These are phyloP conservation scores for Oryza nivara DNA, from an alignment of 176 grass and related monocot genomes.

Conservation along the genomic window DNA sequence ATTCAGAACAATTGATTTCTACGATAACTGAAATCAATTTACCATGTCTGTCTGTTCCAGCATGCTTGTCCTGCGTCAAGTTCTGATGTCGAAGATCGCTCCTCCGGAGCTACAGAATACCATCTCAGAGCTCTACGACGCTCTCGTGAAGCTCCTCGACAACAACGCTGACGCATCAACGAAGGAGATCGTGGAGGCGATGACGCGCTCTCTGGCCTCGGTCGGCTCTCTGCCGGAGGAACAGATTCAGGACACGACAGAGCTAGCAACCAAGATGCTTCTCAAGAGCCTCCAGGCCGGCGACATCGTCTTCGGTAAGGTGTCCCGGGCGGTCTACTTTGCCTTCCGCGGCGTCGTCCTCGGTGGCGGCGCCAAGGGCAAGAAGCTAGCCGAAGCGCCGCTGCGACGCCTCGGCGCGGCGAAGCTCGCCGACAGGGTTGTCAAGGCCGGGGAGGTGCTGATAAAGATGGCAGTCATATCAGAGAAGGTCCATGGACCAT, in stretches of 20 bases:
- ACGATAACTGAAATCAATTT: slow-evolving; percentile 12
- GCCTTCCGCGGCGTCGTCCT: slow-evolving; percentile 61
- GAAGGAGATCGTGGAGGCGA: slow-evolving; percentile 65
- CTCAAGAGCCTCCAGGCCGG: slow-evolving; percentile 75
- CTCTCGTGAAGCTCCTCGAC: slow-evolving; percentile 58
- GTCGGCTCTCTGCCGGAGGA: slow-evolving; percentile 33
- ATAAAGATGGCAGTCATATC: slow-evolving; percentile 60
- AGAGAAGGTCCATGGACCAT: slow-evolving; percentile 68
- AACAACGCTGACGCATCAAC: slow-evolving; percentile 56
- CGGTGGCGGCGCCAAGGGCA: slow-evolving; percentile 57
- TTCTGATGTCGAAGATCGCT: slow-evolving; percentile 52
- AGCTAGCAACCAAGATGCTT: slow-evolving; percentile 72
- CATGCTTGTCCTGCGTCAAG: slow-evolving; percentile 82
- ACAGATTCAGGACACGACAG: slow-evolving; percentile 57
- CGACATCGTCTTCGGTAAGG: slow-evolving; percentile 69
- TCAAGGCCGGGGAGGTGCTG: slow-evolving; percentile 52
- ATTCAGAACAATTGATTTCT: background rate
- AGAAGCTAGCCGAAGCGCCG: slow-evolving; percentile 59
- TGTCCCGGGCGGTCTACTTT: slow-evolving; percentile 60
- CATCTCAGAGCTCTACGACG: slow-evolving; percentile 50
- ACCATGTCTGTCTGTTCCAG: slow-evolving; percentile 45
- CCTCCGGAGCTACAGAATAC: slow-evolving; percentile 46
- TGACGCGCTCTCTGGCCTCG: slow-evolving; percentile 49
- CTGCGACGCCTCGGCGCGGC: slow-evolving; percentile 56
- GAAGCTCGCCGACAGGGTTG: slow-evolving; percentile 45